Evolutionary conservation across 768 basidiomycete genomes (phyloP).

Genomic region (Termitomyces sp.): DNA sequence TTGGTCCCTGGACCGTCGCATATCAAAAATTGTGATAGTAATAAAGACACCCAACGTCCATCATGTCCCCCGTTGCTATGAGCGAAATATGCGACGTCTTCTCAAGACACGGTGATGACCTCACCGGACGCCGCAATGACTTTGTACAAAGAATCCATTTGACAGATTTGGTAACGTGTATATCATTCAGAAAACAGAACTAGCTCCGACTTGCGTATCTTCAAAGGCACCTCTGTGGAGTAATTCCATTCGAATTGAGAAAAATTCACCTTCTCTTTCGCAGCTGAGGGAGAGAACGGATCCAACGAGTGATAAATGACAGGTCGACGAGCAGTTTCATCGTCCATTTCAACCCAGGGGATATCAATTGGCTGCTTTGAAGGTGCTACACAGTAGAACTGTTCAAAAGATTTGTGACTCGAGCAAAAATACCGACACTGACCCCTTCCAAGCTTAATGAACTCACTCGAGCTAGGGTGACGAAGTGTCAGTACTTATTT

Average conservation of each 20-base stretch:
- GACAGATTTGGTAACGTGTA: not conserved
- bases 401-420: not conserved
- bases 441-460: not conserved
- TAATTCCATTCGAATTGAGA: not conserved
- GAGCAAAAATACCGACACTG: not conserved
- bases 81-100: no score
- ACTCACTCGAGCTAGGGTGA: not conserved
- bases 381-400: not conserved
- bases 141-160: not conserved
- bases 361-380: not conserved
- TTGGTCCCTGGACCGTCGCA: not conserved
- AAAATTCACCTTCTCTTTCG: not conserved
- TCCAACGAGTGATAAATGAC: not conserved
- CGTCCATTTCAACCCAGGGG: not conserved
- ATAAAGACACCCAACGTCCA: not conserved
- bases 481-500: not conserved
- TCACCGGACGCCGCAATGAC: not conserved
- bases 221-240: not conserved
- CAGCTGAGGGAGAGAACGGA: not conserved
- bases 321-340: not conserved
- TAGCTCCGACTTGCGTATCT: not conserved
- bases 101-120: not conserved
- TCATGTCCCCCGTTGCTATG: no score
- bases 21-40: not conserved
- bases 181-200: not conserved